phyloP scores from a whole-genome alignment of 768 basidiomycete genomes.

The Tricholoma furcatifolium region DNA sequence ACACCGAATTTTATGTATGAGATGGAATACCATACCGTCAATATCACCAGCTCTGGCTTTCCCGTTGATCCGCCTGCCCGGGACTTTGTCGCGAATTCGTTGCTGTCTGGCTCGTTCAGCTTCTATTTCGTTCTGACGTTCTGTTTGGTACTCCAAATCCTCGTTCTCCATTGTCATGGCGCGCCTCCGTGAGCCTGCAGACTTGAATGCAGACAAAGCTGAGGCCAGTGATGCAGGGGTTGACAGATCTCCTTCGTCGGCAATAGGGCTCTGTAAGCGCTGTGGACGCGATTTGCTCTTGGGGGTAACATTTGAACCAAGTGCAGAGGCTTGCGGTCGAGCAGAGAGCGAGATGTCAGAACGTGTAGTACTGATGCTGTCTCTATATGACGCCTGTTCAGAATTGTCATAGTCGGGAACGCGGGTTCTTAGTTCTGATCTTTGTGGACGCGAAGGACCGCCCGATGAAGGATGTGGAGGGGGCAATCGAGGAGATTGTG shows the following conservation, averaged over 20 bases:
- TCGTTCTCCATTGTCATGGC: constrained; percentile 50
- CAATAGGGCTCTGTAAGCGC: constrained; percentile 29
- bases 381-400: constrained; percentile 46
- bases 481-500: constrained; percentile 34
- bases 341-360: constrained; percentile 25
- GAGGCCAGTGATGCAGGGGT: constrained; percentile 50
- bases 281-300: constrained; percentile 26
- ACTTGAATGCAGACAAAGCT: constrained; percentile 71
- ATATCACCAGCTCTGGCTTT: constrained; percentile 75
- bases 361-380: constrained; percentile 49
- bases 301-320: constrained; percentile 14
- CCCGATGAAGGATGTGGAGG: constrained; percentile 40
- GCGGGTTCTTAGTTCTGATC: constrained; percentile 63
- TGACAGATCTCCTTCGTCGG: constrained; percentile 32
- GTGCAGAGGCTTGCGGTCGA: constrained; percentile 8
- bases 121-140: constrained; percentile 60
- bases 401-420: constrained; percentile 52
- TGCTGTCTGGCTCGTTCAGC: constrained; percentile 66
- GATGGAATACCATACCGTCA: constrained; percentile 56
- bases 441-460: constrained; percentile 62
- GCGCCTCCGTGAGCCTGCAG: constrained; percentile 58
- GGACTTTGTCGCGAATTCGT: constrained; percentile 65
- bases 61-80: constrained; percentile 51
- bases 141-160: constrained; percentile 55
- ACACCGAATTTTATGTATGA: background rate